These are phyloP conservation scores for Russula compacta DNA, from an alignment of 768 basidiomycete genomes.

Conservation along the genomic window DNA sequence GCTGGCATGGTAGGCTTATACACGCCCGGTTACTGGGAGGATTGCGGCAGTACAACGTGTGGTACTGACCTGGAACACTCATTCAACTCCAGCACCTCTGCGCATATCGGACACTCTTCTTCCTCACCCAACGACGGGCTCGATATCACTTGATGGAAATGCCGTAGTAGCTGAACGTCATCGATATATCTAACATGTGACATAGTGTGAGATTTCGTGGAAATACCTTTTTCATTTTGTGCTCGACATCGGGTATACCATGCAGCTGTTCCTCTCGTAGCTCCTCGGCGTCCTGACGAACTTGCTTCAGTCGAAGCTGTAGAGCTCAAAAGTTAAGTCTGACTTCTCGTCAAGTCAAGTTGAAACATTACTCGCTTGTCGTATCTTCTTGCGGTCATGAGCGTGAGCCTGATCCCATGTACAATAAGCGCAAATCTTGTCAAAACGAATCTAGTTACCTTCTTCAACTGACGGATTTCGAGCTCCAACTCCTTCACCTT, in stretches of 20 bases:
- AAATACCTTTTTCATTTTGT: slow-evolving; percentile 36
- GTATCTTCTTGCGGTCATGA: slow-evolving; percentile 2
- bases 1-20: slow-evolving; percentile 35
- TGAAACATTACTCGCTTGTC: background rate
- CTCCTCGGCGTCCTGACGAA: slow-evolving; percentile 32
- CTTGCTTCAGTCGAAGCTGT: slow-evolving; percentile 28
- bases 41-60: background rate
- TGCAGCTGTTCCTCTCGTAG: slow-evolving; percentile 26
- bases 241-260: slow-evolving; percentile 28
- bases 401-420: slow-evolving; percentile 13
- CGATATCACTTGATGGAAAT: slow-evolving; percentile 33
- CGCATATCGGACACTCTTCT: slow-evolving; percentile 35
- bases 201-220: background rate
- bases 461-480: slow-evolving; percentile 23
- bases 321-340: background rate
- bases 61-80: slow-evolving; percentile 30
- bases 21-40: background rate
- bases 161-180: slow-evolving; percentile 31
- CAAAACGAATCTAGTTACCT: slow-evolving; percentile 19
- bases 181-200: background rate
- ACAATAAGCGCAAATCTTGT: background rate
- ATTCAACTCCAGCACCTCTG: slow-evolving; percentile 27
- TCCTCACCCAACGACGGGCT: slow-evolving; percentile 29
- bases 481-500: slow-evolving; percentile 21
- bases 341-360: slow-evolving; percentile 3